phyloP scores from a whole-genome alignment of 2,329 filamentous ascomycete genomes.

The Penicillium sp. region DNA sequence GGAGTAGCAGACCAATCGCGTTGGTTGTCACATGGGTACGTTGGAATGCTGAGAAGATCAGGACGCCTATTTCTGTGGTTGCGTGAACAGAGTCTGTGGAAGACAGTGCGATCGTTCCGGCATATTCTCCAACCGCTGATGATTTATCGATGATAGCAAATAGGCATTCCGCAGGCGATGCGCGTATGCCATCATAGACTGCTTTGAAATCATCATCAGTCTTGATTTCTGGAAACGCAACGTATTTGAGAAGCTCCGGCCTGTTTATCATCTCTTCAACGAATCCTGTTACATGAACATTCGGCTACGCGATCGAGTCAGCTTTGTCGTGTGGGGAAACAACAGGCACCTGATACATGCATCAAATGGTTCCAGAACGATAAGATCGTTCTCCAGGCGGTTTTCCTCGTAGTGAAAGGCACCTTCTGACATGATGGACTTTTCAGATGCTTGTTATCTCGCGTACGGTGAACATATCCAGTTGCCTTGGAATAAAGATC shows the following conservation, averaged over 20 bases:
- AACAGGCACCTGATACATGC: not conserved
- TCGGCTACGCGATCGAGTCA: not conserved
- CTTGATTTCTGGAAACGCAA: constrained; percentile 4
- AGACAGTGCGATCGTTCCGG: constrained; percentile 2
- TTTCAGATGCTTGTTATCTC: not conserved
- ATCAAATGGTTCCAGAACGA: constrained; percentile 7
- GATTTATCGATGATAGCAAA: constrained; percentile 11
- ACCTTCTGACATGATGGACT: constrained; percentile 2
- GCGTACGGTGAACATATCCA: not conserved
- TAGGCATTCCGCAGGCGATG: not conserved
- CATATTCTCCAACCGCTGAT: not conserved
- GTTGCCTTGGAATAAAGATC: not conserved
- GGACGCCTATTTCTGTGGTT: constrained; percentile 10
- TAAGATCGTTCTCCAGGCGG: constrained; percentile 7
- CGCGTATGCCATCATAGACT: not conserved
- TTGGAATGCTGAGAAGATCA: constrained; percentile 5
- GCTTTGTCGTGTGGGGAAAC: not conserved
- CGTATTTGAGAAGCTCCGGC: constrained; percentile 2
- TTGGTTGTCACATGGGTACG: constrained; percentile 11
- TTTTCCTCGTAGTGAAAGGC: constrained; percentile 7
- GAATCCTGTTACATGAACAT: not conserved
- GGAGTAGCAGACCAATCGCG: constrained; percentile 35
- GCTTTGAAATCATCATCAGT: constrained; percentile 6
- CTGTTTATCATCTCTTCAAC: not conserved
- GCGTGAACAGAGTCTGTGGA: constrained; percentile 5